Conservation (phyloP, 2,329 filamentous ascomycete species). For the Bimuria novae-zelandiae region DNA sequence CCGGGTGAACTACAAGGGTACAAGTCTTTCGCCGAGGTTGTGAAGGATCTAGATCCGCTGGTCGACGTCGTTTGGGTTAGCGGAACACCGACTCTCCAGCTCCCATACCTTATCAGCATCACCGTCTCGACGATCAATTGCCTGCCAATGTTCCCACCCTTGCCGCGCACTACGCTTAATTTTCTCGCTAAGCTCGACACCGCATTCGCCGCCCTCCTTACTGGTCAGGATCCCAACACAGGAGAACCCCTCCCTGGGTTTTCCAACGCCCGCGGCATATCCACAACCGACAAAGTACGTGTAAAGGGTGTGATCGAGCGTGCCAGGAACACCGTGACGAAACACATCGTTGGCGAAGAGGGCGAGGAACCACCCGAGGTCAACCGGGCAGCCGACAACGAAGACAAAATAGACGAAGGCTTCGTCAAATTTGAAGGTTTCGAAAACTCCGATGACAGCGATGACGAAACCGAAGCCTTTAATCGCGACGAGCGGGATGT, state of each 20-base stretch:
- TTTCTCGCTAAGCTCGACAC: conserved; percentile 79
- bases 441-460: conserved; percentile 18
- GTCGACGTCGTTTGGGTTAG: conserved; percentile 85
- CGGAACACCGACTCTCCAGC: conserved; percentile 80
- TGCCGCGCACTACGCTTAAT: conserved; percentile 69
- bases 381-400: conserved; percentile 25
- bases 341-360: conserved; percentile 64
- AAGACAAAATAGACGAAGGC: conserved; percentile 40
- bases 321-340: conserved; percentile 71
- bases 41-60: conserved; percentile 72
- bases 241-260: conserved; percentile 72
- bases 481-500: conserved; percentile 57
- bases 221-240: conserved; percentile 68
- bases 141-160: conserved; percentile 71
- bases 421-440: conserved; percentile 70
- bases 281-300: conserved; percentile 87
- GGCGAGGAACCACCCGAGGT: conserved; percentile 38
- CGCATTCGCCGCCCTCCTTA: conserved; percentile 77
- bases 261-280: conserved; percentile 63
- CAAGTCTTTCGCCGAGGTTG: conserved; percentile 69
- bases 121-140: conserved; percentile 74
- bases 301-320: conserved; percentile 81
- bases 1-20: conserved; percentile 55
- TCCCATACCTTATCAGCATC: conserved; percentile 80
- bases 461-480: conserved; percentile 29